A percentile compares a stretch with the other conserved stretches of the same genome.
phyloP scores from a whole-genome alignment of 495 filamentous ascomycete species.

The Copromyces sp. region DNA sequence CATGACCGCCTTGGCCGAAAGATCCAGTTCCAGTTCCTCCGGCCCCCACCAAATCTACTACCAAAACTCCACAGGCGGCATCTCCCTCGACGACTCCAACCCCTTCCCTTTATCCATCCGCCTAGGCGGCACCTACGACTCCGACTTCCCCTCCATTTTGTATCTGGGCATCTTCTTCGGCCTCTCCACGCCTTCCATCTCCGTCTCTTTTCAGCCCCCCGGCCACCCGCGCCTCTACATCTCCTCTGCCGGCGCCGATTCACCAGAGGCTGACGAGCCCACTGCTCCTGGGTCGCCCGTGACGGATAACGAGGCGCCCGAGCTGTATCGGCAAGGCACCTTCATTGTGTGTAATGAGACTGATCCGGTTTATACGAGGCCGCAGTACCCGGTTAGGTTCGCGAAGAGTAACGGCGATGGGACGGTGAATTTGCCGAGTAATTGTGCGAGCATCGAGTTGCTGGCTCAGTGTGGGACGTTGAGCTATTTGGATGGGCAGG shows the following conservation, averaged over 20 bases:
- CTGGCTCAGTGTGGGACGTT: background rate
- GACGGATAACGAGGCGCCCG: background rate
- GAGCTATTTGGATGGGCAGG: background rate
- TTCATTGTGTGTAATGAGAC: background rate
- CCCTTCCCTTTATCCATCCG: background rate
- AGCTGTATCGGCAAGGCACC: background rate
- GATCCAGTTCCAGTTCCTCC: background rate
- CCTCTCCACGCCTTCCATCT: background rate
- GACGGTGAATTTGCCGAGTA: background rate
- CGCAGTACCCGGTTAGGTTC: background rate
- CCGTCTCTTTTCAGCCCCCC: background rate
- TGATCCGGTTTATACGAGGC: background rate
- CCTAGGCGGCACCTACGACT: background rate
- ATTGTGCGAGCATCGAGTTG: background rate
- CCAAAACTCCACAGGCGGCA: constrained; percentile 2
- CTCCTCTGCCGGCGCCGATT: background rate
- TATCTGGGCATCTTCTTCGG: background rate
- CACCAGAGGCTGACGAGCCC: background rate
- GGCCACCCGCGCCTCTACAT: background rate
- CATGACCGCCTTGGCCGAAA: background rate
- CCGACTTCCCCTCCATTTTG: background rate
- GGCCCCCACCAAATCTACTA: background rate
- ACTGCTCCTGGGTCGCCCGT: background rate
- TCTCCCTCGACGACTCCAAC: background rate
- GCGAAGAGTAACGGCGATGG: background rate